phyloP scores from a whole-genome alignment of 1,284 basidiomycete genomes.

The Austroboletus novae-zelandiae region DNA sequence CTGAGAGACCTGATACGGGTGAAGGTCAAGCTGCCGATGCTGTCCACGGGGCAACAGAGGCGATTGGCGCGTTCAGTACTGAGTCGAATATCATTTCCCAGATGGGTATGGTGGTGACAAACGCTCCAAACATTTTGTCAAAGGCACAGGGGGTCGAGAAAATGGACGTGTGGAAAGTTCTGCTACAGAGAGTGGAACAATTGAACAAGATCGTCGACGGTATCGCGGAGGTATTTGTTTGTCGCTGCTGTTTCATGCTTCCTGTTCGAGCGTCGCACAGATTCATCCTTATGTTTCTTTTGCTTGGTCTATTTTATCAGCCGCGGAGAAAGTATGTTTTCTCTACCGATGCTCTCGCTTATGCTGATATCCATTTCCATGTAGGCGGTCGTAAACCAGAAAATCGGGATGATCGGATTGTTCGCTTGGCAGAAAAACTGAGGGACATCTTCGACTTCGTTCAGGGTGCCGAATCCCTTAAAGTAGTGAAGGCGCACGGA shows the following conservation, averaged over 20 bases:
- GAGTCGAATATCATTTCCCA: not conserved
- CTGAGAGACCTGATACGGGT: not conserved
- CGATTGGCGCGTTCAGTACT: not conserved
- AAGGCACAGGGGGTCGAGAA: not conserved
- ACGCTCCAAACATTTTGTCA: not conserved
- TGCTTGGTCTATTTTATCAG: not conserved
- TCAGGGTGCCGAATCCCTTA: too few relatives aligned
- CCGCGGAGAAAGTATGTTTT: not conserved
- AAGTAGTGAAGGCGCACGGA: too few relatives aligned
- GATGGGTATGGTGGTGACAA: not conserved
- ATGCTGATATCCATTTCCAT: too few relatives aligned
- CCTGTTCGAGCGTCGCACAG: not conserved
- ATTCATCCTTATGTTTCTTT: not conserved
- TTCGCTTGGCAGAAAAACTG: not conserved
- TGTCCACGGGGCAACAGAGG: not conserved
- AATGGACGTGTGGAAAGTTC: not conserved
- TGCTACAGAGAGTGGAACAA: too few relatives aligned
- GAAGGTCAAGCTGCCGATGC: not conserved
- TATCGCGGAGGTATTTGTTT: not conserved
- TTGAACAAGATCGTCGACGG: too few relatives aligned
- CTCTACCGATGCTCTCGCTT: not conserved
- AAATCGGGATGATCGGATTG: not conserved
- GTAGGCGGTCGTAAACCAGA: not conserved
- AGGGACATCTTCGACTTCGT: too few relatives aligned
- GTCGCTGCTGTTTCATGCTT: not conserved